phyloP scores from a whole-genome alignment of 179 eudicot species.

The Beta macrorhiza region DNA sequence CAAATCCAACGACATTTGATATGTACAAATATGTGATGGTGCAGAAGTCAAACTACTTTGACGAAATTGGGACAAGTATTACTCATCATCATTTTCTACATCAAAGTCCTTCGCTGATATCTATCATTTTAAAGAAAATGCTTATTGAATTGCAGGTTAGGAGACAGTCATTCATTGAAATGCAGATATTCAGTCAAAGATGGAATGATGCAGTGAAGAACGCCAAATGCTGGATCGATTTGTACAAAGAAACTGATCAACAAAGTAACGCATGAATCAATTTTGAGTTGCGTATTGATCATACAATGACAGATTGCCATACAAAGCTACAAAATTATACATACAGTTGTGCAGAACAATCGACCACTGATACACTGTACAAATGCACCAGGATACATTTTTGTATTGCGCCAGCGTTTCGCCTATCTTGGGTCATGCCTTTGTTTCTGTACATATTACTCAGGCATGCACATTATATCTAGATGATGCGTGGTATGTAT shows the following conservation, averaged over 20 bases:
- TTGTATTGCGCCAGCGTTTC: neutral
- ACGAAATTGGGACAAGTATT: no score
- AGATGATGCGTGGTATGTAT: neutral
- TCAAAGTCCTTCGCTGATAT: neutral
- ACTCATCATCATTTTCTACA: neutral
- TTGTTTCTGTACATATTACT: slow-evolving; percentile 13
- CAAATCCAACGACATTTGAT: no score
- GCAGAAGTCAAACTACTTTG: no score
- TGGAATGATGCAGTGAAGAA: slow-evolving; percentile 42
- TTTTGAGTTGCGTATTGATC: slow-evolving; percentile 1
- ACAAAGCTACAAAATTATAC: slow-evolving; percentile 6
- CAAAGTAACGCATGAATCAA: slow-evolving; percentile 1
- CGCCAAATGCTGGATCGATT: slow-evolving; percentile 38
- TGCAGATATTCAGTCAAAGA: slow-evolving; percentile 39
- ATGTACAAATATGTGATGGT: no score
- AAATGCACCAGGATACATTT: neutral
- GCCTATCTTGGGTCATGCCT: neutral
- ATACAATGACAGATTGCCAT: neutral
- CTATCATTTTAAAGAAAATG: neutral
- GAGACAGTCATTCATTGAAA: slow-evolving; percentile 36
- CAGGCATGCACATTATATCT: neutral
- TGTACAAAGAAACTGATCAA: slow-evolving; percentile 23
- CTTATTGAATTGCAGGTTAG: slow-evolving; percentile 34
- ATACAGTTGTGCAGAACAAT: slow-evolving; percentile 5
- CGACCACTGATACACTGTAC: neutral